These are phyloP conservation scores for Micractinium sp. DNA, from an alignment of 139 green algal species.

Conservation along the genomic window DNA sequence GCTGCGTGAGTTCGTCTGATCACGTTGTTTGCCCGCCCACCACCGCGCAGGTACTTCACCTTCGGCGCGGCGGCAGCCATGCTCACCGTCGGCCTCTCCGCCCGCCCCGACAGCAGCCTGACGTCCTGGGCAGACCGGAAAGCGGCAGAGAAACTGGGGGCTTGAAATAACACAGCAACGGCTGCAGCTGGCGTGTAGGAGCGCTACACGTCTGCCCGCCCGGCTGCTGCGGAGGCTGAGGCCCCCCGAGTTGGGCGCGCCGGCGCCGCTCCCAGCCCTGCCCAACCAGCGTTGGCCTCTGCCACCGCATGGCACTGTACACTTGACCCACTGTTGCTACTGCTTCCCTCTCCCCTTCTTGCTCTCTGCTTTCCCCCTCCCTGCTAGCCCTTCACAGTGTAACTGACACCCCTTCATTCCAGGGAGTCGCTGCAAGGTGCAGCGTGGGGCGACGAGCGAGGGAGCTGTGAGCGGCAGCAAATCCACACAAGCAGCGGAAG, in stretches of 20 bases:
- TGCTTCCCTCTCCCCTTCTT: not conserved
- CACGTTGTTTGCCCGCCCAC: not conserved
- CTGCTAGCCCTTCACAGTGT: not conserved
- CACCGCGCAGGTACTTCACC: conserved; percentile 42
- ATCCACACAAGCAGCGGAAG: too few species aligned
- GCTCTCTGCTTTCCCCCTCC: not conserved
- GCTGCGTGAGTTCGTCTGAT: not conserved
- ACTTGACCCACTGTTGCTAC: too few species aligned
- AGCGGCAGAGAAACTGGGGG: conserved; percentile 22
- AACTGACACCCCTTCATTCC: not conserved
- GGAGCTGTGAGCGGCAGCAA: too few species aligned
- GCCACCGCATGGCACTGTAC: not conserved
- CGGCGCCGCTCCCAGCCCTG: too few species aligned
- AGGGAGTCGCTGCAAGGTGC: too few species aligned
- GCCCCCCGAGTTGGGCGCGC: too few species aligned
- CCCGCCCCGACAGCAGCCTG: conserved; percentile 47
- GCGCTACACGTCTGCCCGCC: not conserved
- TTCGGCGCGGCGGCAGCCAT: conserved; percentile 49
- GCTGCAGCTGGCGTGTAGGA: not conserved
- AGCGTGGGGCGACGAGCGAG: too few species aligned
- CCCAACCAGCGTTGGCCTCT: not conserved
- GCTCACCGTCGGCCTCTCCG: conserved; percentile 37
- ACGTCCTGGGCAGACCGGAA: conserved; percentile 43
- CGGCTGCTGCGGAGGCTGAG: too few species aligned
- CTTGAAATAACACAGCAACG: too few species aligned